Evolutionary conservation across 768 basidiomycete species (phyloP), one percentile per base, ranked within the genome.

Genomic region (Mycena olivaceomarginata): DNA sequence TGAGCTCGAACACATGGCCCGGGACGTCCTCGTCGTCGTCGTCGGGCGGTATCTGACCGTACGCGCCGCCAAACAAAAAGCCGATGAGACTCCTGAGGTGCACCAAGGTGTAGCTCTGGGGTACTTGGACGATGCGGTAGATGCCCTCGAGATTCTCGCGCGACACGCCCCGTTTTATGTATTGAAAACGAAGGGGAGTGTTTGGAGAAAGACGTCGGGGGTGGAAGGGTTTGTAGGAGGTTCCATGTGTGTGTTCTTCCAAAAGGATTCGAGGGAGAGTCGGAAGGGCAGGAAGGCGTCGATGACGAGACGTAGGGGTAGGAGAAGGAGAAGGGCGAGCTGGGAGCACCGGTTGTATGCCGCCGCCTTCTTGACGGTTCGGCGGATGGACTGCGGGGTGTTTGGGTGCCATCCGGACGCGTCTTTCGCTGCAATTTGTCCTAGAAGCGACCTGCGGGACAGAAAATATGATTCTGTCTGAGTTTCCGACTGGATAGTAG

Each of bases 251-350:
- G 88, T 63, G 90, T 91, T 60, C 92, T 86, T 18, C 93, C 93
- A 75, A 95, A 93, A 0, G 94, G 94, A 79, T 94, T 95, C 5
- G 92, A 90, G 0, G 94, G 94, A 0, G 94, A 94, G 85, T 95
- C 94, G 8, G 87, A 90, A 5, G 94, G 92, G 81, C 84, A 80
- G 67, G 86, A 84, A 70, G 91, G 83, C 81, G 64, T 53, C 1
- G 60, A 31, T 4, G 67, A 31, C 31, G 31, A 31, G 53, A 57
- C 46, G 22, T 57, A 62, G 5, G 74, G 53, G 65, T 48, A 43
- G 15, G 51, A 66, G 22, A 63, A 72, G 37, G 68, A 39, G 20
- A 72, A 72, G 40, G 71, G 46, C 11, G 76, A 67, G 57, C 72
- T 77, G 13, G 67, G 67, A 8, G 11, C 45, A 5, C 68, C 63